Conservation (phyloP, 2,329 filamentous ascomycete genomes). For the Drechslerella dactyloides region DNA sequence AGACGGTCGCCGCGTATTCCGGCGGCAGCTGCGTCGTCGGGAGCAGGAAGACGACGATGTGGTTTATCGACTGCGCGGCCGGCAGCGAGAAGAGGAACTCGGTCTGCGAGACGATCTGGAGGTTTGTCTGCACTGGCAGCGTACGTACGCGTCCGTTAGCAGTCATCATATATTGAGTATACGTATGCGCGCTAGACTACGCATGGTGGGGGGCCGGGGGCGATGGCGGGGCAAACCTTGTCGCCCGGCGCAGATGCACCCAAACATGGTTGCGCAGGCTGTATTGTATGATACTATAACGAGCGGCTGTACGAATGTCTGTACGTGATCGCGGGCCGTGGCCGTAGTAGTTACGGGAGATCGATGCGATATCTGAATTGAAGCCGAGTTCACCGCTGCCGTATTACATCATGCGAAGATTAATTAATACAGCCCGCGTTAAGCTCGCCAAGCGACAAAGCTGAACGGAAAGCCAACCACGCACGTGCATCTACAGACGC, state of each 20-base stretch:
- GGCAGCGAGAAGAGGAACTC: conserved; percentile 69
- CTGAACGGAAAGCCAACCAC: too few relatives aligned
- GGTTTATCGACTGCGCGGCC: conserved; percentile 66
- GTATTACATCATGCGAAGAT: too few relatives aligned
- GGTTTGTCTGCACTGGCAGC: conserved; percentile 63
- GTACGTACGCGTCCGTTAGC: too few relatives aligned
- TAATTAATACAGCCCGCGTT: too few relatives aligned
- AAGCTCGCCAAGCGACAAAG: too few relatives aligned
- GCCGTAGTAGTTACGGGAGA: too few relatives aligned
- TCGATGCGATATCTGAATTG: conserved; percentile 1
- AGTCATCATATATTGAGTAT: conserved; percentile 56
- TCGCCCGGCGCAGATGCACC: conserved; percentile 55
- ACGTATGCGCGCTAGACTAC: neutral
- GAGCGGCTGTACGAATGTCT: too few relatives aligned
- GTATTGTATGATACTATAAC: neutral
- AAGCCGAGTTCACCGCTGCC: too few relatives aligned
- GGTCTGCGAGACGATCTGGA: conserved; percentile 63
- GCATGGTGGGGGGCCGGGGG: conserved; percentile 2
- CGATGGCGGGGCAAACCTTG: conserved; percentile 52
- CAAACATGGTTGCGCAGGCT: conserved; percentile 53
- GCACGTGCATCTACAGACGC: too few relatives aligned
- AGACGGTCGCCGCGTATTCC: conserved; percentile 84
- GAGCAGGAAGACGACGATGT: conserved; percentile 87
- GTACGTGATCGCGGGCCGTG: conserved; percentile 13
- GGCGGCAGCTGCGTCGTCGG: conserved; percentile 76